Conservation (phyloP, 768 basidiomycete species). For the Pleurotus pulmonarius region DNA sequence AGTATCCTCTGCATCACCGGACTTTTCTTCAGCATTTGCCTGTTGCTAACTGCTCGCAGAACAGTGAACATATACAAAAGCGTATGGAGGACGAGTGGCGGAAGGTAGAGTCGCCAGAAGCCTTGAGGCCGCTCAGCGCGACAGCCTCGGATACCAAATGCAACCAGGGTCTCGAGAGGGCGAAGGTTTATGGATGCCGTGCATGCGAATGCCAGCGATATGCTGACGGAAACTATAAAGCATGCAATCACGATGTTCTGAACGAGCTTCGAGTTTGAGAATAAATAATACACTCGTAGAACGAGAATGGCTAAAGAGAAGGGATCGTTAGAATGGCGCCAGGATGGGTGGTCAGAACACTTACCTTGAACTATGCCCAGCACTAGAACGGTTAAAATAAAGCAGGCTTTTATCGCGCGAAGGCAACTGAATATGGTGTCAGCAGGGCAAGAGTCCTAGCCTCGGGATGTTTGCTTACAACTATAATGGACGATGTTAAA, state of each 20-base stretch:
- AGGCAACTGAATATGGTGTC: conserved; percentile 20
- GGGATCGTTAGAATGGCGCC: not conserved
- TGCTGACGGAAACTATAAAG: conserved; percentile 23
- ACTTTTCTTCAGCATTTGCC: conserved; percentile 25
- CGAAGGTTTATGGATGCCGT: conserved; percentile 15
- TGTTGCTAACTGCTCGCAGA: conserved; percentile 28
- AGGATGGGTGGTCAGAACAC: not conserved
- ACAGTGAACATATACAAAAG: conserved; percentile 32
- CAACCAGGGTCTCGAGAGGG: conserved; percentile 10
- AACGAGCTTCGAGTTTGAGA: conserved; percentile 24
- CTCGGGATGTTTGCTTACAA: conserved; percentile 15
- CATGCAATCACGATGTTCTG: conserved; percentile 23
- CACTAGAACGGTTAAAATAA: conserved; percentile 22
- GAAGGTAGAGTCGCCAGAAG: conserved; percentile 32
- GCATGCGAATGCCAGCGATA: conserved; percentile 27
- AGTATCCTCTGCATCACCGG: conserved; percentile 31
- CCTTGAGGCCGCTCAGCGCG: conserved; percentile 23
- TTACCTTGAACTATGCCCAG: conserved; percentile 32
- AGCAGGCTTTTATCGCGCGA: conserved; percentile 21
- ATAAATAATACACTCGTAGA: conserved; percentile 39
- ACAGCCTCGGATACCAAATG: conserved; percentile 23
- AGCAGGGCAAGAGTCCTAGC: conserved; percentile 1
- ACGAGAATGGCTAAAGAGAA: conserved; percentile 30
- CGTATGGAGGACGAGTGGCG: conserved; percentile 34
- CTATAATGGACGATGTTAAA: conserved; percentile 9